Conservation (phyloP, 352 stramenopile species). For the Phytophthora colocasiae region DNA sequence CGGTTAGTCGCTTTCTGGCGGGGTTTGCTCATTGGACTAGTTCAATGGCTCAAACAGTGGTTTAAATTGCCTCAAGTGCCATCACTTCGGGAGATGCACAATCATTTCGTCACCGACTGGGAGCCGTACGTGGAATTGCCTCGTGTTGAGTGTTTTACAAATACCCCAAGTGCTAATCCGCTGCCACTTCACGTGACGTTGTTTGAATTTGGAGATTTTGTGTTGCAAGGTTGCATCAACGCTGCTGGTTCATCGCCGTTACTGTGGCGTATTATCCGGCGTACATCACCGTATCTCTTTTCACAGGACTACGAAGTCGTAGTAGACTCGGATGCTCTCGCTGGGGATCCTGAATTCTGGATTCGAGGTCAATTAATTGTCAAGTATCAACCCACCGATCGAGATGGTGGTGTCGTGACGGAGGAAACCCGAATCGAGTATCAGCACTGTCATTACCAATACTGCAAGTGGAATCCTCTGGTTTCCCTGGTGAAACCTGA, state of each 20-base stretch:
- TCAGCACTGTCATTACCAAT: slow-evolving; percentile 29
- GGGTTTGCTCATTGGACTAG: slow-evolving; percentile 42
- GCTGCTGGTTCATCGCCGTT: slow-evolving; percentile 29
- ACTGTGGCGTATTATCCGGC: slow-evolving; percentile 47
- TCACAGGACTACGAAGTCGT: slow-evolving; percentile 24
- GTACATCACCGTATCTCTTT: slow-evolving; percentile 14
- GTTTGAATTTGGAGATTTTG: slow-evolving; percentile 39
- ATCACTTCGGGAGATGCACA: slow-evolving; percentile 52
- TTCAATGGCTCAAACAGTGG: slow-evolving; percentile 43
- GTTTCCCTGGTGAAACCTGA: slow-evolving; percentile 8
- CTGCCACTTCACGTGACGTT: slow-evolving; percentile 32
- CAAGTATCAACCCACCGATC: slow-evolving; percentile 25
- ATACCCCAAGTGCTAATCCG: slow-evolving; percentile 16
- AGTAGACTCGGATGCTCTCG: slow-evolving; percentile 1
- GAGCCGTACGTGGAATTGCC: slow-evolving; percentile 33
- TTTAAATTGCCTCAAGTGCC: slow-evolving; percentile 26
- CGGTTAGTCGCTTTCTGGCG: slow-evolving; percentile 47
- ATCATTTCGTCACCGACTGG: slow-evolving; percentile 43
- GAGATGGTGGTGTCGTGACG: slow-evolving; percentile 17
- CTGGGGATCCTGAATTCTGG: slow-evolving; percentile 26
- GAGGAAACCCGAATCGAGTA: slow-evolving; percentile 38
- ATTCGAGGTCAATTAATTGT: slow-evolving; percentile 39
- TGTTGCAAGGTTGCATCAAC: slow-evolving; percentile 48
- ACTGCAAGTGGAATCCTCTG: slow-evolving; percentile 36
- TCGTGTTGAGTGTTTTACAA: slow-evolving; percentile 34